These are phyloP conservation scores for Carex parvula DNA, from an alignment of 176 grass and related monocot species.

Conservation along the genomic window DNA sequence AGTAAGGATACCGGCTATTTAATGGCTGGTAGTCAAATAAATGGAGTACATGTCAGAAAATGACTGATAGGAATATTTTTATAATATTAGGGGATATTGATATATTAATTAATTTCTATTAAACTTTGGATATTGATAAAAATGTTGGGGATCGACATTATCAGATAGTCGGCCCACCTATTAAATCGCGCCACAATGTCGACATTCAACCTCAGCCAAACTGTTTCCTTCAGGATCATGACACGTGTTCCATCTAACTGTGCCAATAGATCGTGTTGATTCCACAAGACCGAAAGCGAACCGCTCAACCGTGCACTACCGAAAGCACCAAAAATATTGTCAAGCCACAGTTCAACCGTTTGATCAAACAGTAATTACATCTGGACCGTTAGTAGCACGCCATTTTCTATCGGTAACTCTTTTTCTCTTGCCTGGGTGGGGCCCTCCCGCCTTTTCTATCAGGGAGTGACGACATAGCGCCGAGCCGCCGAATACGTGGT, in stretches of 20 bases:
- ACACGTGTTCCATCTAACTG: slow-evolving; percentile 16
- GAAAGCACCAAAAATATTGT: not conserved
- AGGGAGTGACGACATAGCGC: slow-evolving; percentile 17
- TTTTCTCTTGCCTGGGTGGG: not conserved
- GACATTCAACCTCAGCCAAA: not conserved
- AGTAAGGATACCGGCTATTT: too few relatives aligned
- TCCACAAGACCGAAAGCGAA: not conserved
- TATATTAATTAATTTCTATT: too few relatives aligned
- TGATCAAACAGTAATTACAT: not conserved
- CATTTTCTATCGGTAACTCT: not conserved
- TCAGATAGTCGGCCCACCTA: not conserved
- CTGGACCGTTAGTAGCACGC: not conserved
- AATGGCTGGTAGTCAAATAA: too few relatives aligned
- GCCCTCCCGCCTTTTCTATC: slow-evolving; percentile 5
- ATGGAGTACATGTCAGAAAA: too few relatives aligned
- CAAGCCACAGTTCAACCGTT: not conserved
- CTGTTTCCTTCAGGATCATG: not conserved
- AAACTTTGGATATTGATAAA: too few relatives aligned
- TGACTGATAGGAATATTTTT: too few relatives aligned
- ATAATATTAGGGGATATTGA: too few relatives aligned
- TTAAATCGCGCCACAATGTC: slow-evolving; percentile 7
- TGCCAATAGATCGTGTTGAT: not conserved
- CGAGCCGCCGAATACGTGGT: not conserved
- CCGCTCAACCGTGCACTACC: not conserved
- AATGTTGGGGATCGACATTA: not conserved